phyloP scores from a whole-genome alignment of 2,329 filamentous ascomycete genomes.

The Stylonectria norvegica region DNA sequence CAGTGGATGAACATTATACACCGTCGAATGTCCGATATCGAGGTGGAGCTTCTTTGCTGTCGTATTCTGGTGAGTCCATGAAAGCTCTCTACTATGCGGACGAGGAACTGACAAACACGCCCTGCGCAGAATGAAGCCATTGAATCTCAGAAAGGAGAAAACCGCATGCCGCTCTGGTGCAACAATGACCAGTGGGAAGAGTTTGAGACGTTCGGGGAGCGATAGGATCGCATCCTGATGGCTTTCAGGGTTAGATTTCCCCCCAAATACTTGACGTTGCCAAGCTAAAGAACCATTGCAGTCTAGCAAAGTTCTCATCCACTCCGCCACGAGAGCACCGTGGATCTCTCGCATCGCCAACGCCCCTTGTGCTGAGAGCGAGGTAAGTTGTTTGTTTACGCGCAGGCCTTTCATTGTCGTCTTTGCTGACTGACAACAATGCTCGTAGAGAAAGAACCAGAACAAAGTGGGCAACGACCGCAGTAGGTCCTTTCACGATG shows the following conservation, averaged over 20 bases:
- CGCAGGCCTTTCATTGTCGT: accelerated
- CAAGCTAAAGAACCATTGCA: neutral
- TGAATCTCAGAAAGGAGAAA: conserved; percentile 15
- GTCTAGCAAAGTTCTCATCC: conserved; percentile 23
- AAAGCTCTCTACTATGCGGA: accelerated
- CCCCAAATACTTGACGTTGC: too few species aligned
- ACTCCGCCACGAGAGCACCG: conserved; percentile 20
- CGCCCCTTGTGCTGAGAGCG: conserved; percentile 16
- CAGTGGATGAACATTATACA: conserved; percentile 24
- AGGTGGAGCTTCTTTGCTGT: conserved; percentile 21
- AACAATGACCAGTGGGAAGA: conserved; percentile 24
- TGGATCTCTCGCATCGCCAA: conserved; percentile 22
- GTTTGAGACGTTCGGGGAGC: conserved; percentile 21
- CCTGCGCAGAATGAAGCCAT: conserved; percentile 15
- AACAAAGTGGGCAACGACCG: conserved; percentile 24
- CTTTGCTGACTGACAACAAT: neutral
- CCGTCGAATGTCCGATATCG: conserved; percentile 14
- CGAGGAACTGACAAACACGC: neutral
- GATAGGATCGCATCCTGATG: conserved; percentile 21
- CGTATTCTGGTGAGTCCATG: conserved; percentile 12
- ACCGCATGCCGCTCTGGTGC: conserved; percentile 21
- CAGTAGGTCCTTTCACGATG: too few species aligned
- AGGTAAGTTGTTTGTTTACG: conserved; percentile 7
- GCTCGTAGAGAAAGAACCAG: conserved; percentile 17
- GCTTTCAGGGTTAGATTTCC: conserved; percentile 21